Evolutionary conservation across 1,139 yeast genomes (phyloP), one percentile per base, ranked within the genome.

Genomic region (Debaryomyces psychrophilus): DNA sequence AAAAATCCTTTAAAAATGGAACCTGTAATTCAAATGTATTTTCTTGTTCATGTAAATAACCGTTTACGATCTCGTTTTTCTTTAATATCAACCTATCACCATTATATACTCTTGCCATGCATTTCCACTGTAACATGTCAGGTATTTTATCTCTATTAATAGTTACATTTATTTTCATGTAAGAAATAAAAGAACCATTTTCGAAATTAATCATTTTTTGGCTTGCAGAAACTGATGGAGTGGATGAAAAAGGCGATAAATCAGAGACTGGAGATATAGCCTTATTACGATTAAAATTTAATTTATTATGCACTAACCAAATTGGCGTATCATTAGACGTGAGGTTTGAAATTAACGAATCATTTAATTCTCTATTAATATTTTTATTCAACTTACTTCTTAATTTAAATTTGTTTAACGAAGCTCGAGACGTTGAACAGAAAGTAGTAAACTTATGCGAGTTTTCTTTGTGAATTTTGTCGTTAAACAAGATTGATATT

Each of bases 1-100:
- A 71, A 51, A 74, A 75, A 25, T 59, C 61, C 50, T 64, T 69
- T 55, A 73, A 56, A 46, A 74, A 71, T 5, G 80, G 79, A 7
- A 71, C 54, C 36, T 66, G 65, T n/a, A 73, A 56, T 11, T 65
- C 66, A 46, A 59, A 67, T 11, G 52, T 50, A 8, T 57, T 50
- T 15, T 48, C 44, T 1, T 51, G 48, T 2, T 50, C 50, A 28
- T 59, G 55, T 11, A 46, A 49, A 47, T 67, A 72, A 0, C 77
- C 79, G 53, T 70, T 72, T n/a, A 73, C 56, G 25, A 59, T 47
- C 37, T 73, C 78, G 31, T 58, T 57, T 7, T 58, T 58, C 25
- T 64, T 64, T 34, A 67, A 59, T 18, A 75, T 50, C 12, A 60
- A 44, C 15, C 55, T 48, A 11, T 54, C 50, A n/a, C 57, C 63